A percentile compares a stretch with the other conserved stretches of the same genome.
These are phyloP conservation scores for Solanum hybrid DNA, from an alignment of 305 asterid species.

Conservation along the genomic window DNA sequence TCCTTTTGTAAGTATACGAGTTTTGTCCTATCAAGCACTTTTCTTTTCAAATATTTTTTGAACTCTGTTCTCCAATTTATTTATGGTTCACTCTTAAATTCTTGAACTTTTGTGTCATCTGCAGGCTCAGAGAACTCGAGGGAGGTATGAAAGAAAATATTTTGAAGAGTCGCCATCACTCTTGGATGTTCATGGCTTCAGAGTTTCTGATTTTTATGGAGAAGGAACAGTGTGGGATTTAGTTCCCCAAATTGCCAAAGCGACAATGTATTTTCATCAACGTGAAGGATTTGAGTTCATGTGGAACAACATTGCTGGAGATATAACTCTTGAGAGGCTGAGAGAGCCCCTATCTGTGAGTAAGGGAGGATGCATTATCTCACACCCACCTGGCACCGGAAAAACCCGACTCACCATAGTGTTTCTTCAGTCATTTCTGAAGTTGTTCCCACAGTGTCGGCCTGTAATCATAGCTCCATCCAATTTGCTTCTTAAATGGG, in stretches of 20 bases:
- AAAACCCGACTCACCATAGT: constrained; percentile 52
- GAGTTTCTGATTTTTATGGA: not conserved
- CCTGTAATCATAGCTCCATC: constrained; percentile 55
- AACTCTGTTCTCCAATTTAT: not conserved
- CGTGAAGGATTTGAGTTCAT: constrained; percentile 63
- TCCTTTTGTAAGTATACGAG: no score
- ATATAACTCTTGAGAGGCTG: constrained; percentile 32
- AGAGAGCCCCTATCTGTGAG: constrained; percentile 11
- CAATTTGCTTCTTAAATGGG: constrained; percentile 64
- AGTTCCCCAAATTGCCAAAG: constrained; percentile 23
- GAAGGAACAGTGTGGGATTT: constrained; percentile 48
- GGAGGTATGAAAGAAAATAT: constrained; percentile 19
- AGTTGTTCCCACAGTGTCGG: constrained; percentile 35
- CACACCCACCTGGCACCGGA: constrained; percentile 79
- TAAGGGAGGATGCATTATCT: constrained; percentile 77
- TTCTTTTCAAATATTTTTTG: no score
- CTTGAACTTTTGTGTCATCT: not conserved
- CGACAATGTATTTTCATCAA: constrained; percentile 60
- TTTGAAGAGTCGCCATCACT: constrained; percentile 13
- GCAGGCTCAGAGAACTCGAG: constrained; percentile 29
- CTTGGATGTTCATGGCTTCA: not conserved
- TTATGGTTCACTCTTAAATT: not conserved
- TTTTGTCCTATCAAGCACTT: no score
- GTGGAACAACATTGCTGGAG: constrained; percentile 62
- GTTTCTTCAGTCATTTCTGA: constrained; percentile 40